Evolutionary conservation across 768 basidiomycete species (phyloP), one percentile per base, ranked within the genome.

Genomic region (Xerocomellus dryophilus): DNA sequence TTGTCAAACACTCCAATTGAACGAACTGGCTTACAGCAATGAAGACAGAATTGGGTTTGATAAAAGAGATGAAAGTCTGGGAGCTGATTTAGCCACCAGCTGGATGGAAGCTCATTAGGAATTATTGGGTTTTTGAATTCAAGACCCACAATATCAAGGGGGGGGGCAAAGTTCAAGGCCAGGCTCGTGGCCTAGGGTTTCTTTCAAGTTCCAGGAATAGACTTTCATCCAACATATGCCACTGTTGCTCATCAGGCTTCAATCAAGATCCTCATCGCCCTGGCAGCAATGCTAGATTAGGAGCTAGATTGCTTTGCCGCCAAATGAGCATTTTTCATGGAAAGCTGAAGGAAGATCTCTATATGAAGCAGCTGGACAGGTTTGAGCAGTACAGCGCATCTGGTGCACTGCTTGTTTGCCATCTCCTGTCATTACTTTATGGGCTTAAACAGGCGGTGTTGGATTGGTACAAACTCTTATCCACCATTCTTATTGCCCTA

Each of bases 341-440:
- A 4, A 51, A 52, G 12, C 21, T 59, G 0, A 31, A 39, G 3
- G 58, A 59, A 17, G 43, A 21, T 0, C 70, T 78, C 0, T 77
- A 72, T 39, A 74, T 78, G 69, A 36, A 52, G 5, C 73, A 76
- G 56, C 76, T 74, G 0, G 51, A 56, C 0, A 66, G 71, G 0
- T 75, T 67, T 43, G 40, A 66, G 8, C 66, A 67, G 36, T 41
- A 17, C 31, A 32, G 11, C 8, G 31, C 10, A 1, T 2, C 31
- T 32, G 11, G 31, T 1, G 8, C 12, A 1, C 31, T 32, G 2
- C 31, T 11, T 11, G 31, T 32, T 2, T 32, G 31, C 11, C 31
- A 32, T 3, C 31, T 32, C 11, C 11, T 32, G 2, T 32, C 31
- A 1, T 39, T 36, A 3, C 27, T 51, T 4, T 51, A 51, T 14